A percentile compares a stretch with the other conserved stretches of the same genome.
phyloP scores from a whole-genome alignment of 305 asterid species.

The Plantago rigida region DNA sequence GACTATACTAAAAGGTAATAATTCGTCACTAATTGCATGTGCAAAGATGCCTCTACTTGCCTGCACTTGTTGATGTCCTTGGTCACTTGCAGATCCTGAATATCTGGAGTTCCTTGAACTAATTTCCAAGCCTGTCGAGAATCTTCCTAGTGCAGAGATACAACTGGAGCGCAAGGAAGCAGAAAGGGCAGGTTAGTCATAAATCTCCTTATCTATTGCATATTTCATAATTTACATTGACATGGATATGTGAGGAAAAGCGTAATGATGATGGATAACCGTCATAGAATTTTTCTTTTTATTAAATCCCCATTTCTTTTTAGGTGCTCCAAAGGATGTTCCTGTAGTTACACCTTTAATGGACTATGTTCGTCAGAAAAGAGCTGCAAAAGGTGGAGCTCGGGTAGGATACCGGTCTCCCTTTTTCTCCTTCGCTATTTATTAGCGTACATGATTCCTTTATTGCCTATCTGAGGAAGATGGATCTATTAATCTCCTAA shows the following conservation, averaged over 20 bases:
- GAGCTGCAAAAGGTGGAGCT: conserved; percentile 79
- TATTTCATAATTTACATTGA: background rate
- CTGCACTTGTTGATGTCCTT: conserved; percentile 29
- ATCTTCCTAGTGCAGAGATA: conserved; percentile 95
- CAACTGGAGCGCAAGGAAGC: conserved; percentile 92
- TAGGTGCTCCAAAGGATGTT: conserved; percentile 71
- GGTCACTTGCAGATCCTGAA: conserved; percentile 68
- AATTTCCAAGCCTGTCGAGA: conserved; percentile 76
- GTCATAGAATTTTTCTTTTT: conserved; percentile 21
- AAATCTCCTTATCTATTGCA: conserved; percentile 15
- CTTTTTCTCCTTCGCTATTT: conserved; percentile 14
- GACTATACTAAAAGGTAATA: conserved; percentile 64
- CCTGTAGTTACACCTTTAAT: conserved; percentile 77
- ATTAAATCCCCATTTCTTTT: conserved; percentile 22
- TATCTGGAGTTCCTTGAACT: conserved; percentile 88
- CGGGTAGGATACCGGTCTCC: conserved; percentile 49
- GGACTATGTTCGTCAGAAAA: conserved; percentile 82
- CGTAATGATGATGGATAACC: conserved; percentile 10
- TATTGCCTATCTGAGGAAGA: background rate
- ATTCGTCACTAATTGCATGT: conserved; percentile 23
- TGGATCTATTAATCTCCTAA: background rate
- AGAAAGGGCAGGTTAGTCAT: conserved; percentile 71
- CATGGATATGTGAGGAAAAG: conserved; percentile 1
- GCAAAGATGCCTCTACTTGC: conserved; percentile 24
- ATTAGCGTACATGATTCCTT: background rate